Base-by-base conservation (phyloP, 805 yeast genomes). In the Clavispora carvajalis region DNA sequence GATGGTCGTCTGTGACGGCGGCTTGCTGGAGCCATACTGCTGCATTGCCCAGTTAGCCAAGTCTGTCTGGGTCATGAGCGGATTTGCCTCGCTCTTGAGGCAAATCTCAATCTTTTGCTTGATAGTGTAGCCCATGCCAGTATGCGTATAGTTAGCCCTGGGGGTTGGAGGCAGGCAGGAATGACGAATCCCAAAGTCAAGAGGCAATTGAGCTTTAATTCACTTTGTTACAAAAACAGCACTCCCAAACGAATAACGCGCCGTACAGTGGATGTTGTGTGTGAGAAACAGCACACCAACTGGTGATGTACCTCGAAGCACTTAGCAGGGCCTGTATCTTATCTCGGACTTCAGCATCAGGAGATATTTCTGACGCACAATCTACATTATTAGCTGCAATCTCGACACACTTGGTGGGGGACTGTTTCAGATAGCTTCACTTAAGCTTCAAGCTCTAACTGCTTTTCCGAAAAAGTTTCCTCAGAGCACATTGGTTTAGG, bases 1-100 rank as follows among this genome's bases (percentile, higher is more conserved):
- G 4, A 80, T 79, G 2, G 86, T 80, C 2, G 85, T 81, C 51
- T 80, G 86, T 0, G 84, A 77, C 0, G 85, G 85, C 4, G 80
- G 73, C 47, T 64, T 75, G 1, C 62, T 55, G 1, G 77, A 62
- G 18, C 74, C 76, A 51, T 76, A 80, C 13, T 75, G 65, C 22
- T 65, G 59, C 54, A 73, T 73, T 1, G 85, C 85, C 86, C 86
- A 80, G 35, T 62, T 57, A 1, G 85, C 86, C 36, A 80, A 57
- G 45, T 80, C 84, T 10, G 69, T 65, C 55, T 80, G 86, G 3
- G 85, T 80, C 85, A 81, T 77, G 21, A 71, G 71, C 2, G 85
- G 85, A 44, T 77, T 74, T n/a, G 81, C 66, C 56, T 79, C 85
- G 5, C 83, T 76, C 71, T 79, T 77, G 31, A 80, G 71, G 48